Percentiles rank a stretch among this genome's conserved stretches.
Evolutionary conservation across 257 asterid species (phyloP).

Genomic region (Knoxia roxburghii): DNA sequence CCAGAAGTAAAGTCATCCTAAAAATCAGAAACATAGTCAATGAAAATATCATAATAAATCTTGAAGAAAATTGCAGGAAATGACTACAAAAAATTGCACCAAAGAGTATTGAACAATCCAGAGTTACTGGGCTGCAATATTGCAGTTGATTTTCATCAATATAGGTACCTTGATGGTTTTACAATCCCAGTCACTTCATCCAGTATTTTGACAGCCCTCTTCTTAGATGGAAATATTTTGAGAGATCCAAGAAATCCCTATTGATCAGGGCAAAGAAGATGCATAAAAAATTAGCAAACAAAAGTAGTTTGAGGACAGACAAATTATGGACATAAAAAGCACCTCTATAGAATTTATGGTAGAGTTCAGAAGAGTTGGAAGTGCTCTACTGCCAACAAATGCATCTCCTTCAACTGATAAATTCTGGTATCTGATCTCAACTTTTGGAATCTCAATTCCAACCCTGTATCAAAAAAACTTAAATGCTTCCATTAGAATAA

Average conservation of each 20-base stretch:
- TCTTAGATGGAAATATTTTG: conserved; percentile 54
- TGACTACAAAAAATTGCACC: not conserved
- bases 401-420: conserved; percentile 72
- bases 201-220: conserved; percentile 33
- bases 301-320: too few species aligned
- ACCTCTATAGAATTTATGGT: conserved; percentile 65
- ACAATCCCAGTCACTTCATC: conserved; percentile 48
- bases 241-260: conserved; percentile 53
- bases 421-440: conserved; percentile 60
- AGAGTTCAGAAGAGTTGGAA: conserved; percentile 67
- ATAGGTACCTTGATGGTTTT: conserved; percentile 47
- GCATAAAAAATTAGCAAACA: not conserved
- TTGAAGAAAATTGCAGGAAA: not conserved
- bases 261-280: conserved; percentile 6
- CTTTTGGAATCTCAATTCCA: conserved; percentile 53
- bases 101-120: not conserved
- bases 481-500: not conserved
- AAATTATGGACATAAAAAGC: not conserved
- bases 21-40: conserved; percentile 8
- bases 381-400: conserved; percentile 66
- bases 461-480: conserved; percentile 40
- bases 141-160: not conserved
- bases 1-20: conserved; percentile 58
- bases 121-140: not conserved
- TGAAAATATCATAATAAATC: conserved; percentile 4